Base-by-base conservation (phyloP, 2,329 filamentous ascomycete species). In the Xylaria sp. region DNA sequence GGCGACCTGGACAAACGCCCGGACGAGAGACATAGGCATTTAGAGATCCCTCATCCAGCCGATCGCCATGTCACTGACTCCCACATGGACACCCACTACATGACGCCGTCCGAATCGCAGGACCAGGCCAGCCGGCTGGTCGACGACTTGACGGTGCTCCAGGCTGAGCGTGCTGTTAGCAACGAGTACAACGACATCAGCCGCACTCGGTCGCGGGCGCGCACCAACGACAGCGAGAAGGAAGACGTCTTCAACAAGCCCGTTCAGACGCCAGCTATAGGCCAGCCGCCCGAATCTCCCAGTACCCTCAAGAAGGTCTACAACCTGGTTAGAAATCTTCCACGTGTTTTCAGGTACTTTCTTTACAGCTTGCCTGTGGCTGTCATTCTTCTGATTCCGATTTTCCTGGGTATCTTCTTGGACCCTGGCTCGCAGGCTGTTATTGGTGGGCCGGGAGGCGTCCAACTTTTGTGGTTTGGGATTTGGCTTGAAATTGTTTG, bases 401-500 rank as follows among this genome's bases (percentile, higher is more conserved):
- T 93, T 50, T 81, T 94, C 6, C 80, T 94, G 25, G 91, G 91
- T 6, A 86, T 85, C 1, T 80, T 92, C 20, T 71, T 87, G 1
- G 91, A 86, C 70, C 62, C 68, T 5, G 56, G 68, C 1, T 46
- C 72, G 3, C 82, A 84, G n/a, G 72, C 86, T 58, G 84, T 91
- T 1, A 89, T 87, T 13, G 87, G 86, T 7, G 86, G 86, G 1
- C 87, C 91, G 2, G 94, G 94, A 0, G 93, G 91, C 23, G 94
- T 97, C 0, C 78, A 89, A 71, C 83, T 98, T 54, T 83, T 94
- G 69, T 98, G 95, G 95, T 98, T 98, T 77, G 92, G 92, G 37
- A 94, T 98, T 71, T 98, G 95, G 95, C 86, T 98, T 20, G 93
- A 97, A 80, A 93, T 97, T 51, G 87, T 98, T 31, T 98, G 95